Evolutionary conservation across 164 flowering plant species (phyloP), one percentile per base, ranked within the genome.

Genomic region (Magnolia changhungtana): DNA sequence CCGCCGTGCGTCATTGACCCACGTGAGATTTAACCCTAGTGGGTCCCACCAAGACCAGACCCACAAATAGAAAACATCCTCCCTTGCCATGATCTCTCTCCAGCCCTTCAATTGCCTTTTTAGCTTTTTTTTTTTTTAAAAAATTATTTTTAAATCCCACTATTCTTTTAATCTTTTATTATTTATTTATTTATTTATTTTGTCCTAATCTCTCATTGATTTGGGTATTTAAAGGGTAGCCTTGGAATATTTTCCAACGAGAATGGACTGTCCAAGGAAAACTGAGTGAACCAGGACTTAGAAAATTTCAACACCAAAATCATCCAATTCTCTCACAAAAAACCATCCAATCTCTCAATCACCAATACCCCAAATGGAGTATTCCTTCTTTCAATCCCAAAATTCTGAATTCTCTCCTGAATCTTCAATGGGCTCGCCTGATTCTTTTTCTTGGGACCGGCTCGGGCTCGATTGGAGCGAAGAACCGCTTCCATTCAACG

Each of bases 401-500:
- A 20, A 14, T 10, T 69, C 72, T 11, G 85, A 82, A 76, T 74
- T 81, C 13, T 74, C 81, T 1, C 74, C 80, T 7, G 76, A 83
- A 16, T 87, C 88, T 19, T 73, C 66, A 50, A 23, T 78, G 0
- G 72, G 64, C 4, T 80, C 85, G 1, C 70, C 67, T 0, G 83
- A 78, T 3, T 73, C 66, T 29, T 74, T 77, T 63, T 31, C 80
- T 1, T 67, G 76, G 59, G 78, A 77, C 2, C 63, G 59, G 52
- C 37, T 61, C 75, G 49, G 37, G 21, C 50, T 50, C 74, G 21
- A 51, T 5, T 37, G 45, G 45, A 37, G 45, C 10, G 74, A 29
- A 31, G 49, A 76, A 59, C n/a, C 71, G 0, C 85, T 89, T 8
- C 91, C 93, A 0, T 88, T 89, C 84, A 82, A 89, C 50, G 87